A percentile compares a stretch with the other conserved stretches of the same genome.
Evolutionary conservation across 176 grass and related monocot genomes (phyloP).

Genomic region (Musa schizocarpa): DNA sequence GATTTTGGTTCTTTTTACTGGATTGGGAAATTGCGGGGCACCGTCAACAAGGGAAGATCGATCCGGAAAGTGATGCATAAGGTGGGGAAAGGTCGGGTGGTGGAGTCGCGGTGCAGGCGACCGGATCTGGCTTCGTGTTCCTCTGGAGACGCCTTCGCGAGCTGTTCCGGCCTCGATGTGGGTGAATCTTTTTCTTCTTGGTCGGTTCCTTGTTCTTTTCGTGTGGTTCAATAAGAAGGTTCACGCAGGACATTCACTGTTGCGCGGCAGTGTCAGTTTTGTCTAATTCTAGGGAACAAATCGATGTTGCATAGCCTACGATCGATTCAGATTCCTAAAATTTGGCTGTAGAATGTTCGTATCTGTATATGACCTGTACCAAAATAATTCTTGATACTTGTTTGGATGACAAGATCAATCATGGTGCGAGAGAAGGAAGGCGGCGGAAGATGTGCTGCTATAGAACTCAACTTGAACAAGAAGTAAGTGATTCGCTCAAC

Average conservation of each 20-base stretch:
- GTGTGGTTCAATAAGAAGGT: background rate
- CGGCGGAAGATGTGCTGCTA: conserved; percentile 34
- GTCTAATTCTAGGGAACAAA: too few relatives aligned
- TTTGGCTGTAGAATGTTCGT: background rate
- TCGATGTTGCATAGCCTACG: too few relatives aligned
- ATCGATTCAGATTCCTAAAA: background rate
- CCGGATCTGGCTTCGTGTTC: conserved; percentile 18
- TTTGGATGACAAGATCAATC: conserved; percentile 53
- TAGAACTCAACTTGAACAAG: conserved; percentile 65
- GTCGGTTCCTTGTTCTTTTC: background rate
- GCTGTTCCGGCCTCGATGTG: conserved; percentile 17
- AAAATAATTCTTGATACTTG: conserved; percentile 22
- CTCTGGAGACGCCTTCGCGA: conserved; percentile 18
- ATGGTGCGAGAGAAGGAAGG: conserved; percentile 35
- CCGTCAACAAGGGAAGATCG: conserved; percentile 37
- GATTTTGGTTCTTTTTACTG: background rate
- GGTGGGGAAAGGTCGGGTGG: conserved; percentile 13
- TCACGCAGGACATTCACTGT: too few relatives aligned
- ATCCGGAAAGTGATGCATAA: conserved; percentile 56
- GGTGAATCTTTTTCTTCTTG: background rate
- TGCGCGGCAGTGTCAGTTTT: too few relatives aligned
- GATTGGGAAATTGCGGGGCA: too few relatives aligned
- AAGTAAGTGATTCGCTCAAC: conserved; percentile 34
- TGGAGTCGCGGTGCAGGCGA: background rate
- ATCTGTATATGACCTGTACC: background rate